Evolutionary conservation across 192 early-diverging fungal genomes (phyloP).

Genomic region (Backusella tuberculispora): DNA sequence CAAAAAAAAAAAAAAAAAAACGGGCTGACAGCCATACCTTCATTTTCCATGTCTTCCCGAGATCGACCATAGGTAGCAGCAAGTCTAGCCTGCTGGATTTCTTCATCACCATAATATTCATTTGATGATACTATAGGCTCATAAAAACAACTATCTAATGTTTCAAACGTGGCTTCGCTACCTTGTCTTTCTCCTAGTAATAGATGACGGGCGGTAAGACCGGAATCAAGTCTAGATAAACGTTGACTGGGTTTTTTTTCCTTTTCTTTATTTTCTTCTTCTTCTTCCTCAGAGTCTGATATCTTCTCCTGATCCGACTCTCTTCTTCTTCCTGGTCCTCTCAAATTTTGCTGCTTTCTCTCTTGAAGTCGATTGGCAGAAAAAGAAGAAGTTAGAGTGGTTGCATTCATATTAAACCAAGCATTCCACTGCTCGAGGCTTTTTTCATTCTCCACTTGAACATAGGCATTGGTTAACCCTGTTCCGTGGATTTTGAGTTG

Average conservation of each 20-base stretch:
- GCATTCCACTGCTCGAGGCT: slow-evolving; percentile 3
- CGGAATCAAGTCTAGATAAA: background rate
- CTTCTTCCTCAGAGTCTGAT: background rate
- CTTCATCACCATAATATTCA: background rate
- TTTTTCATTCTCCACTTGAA: slow-evolving; percentile 20
- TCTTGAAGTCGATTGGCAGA: background rate
- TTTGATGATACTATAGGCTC: background rate
- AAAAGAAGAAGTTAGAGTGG: background rate
- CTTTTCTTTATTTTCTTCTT: background rate
- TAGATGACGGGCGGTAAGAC: background rate
- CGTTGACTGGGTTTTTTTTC: background rate
- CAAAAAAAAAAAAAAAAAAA: background rate
- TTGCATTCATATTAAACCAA: slow-evolving; percentile 1
- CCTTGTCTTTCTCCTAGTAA: slow-evolving; percentile 1
- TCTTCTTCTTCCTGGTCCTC: background rate
- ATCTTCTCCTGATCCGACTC: background rate
- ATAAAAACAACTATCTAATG: slow-evolving; percentile 4
- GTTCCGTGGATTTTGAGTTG: slow-evolving; percentile 3
- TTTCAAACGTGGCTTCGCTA: background rate
- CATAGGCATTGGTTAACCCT: background rate
- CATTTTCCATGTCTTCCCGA: slow-evolving; percentile 3
- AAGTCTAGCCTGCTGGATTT: background rate
- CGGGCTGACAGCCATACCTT: background rate
- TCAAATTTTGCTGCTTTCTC: background rate
- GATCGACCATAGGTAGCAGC: too few species aligned